These are phyloP conservation scores for Coelastrella sp. DNA, from an alignment of 139 green algal species.

Conservation along the genomic window DNA sequence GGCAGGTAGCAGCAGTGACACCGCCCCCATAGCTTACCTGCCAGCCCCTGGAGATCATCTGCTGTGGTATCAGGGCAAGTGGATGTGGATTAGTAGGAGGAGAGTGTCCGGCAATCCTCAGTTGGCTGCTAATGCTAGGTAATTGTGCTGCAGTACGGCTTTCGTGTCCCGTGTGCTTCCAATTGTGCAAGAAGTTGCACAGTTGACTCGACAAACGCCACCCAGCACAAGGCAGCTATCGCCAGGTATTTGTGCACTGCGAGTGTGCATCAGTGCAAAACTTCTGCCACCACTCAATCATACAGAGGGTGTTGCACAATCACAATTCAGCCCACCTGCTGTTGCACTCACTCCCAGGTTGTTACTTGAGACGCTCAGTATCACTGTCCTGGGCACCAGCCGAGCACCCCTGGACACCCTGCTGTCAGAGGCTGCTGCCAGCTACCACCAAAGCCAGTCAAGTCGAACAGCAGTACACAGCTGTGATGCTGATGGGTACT, in stretches of 20 bases:
- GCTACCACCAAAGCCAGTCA: constrained; percentile 65
- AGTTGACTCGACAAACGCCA: too few relatives aligned
- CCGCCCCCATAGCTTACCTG: constrained; percentile 38
- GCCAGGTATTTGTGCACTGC: too few relatives aligned
- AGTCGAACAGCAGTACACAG: constrained; percentile 50
- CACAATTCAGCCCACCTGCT: not conserved
- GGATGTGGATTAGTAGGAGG: constrained; percentile 45
- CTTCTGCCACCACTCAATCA: too few relatives aligned
- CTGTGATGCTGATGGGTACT: constrained; percentile 48
- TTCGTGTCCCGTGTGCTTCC: too few relatives aligned
- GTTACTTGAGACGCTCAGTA: constrained; percentile 48
- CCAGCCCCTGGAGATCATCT: constrained; percentile 55
- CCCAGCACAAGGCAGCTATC: too few relatives aligned
- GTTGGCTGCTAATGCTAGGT: constrained; percentile 49
- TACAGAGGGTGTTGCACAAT: not conserved
- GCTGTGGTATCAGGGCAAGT: constrained; percentile 42
- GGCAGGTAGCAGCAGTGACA: not conserved
- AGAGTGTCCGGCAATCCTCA: constrained; percentile 49
- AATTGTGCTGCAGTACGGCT: not conserved
- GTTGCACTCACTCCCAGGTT: constrained; percentile 14
- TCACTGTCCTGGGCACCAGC: constrained; percentile 38
- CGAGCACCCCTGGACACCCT: constrained; percentile 39
- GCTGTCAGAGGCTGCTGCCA: constrained; percentile 56
- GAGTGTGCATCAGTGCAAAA: too few relatives aligned
- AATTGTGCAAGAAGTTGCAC: not conserved